Evolutionary conservation across 371 early-diverging fungal species (phyloP), one percentile per base, ranked within the genome.

Genomic region (Mucor plumbeus): DNA sequence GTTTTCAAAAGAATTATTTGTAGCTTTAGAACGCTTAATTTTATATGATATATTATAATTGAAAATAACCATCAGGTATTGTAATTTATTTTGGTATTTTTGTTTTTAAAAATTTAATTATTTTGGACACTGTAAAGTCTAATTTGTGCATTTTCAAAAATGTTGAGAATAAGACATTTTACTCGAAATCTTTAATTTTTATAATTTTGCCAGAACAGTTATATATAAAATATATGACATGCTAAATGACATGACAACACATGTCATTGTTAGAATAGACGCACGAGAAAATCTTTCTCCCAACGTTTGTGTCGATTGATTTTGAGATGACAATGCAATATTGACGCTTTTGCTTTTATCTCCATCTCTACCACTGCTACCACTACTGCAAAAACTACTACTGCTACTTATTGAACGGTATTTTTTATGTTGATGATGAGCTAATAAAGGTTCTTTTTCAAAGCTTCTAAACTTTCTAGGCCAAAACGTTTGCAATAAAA

Each of bases 141-240:
- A 3, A 1, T 26, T 26, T 26, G 26, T 26, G 26, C 26, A 26
- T 26, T 26, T 26, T 26, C 26, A 26, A 26, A 26, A 26, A 26
- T 26, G 26, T 26, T 3, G 26, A n/a, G 26, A 26, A 26, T 26
- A 26, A 26, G 26, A 26, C 26, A 26, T 26, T 3, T 26, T 3
- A 3, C 26, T 3, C 26, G 26, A 26, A 3, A 26, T 26, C 3
- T 26, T 26, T n/a, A n/a, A 26, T 26, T 60, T 15, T 35, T 55
- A 48, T 21, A 40, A 15, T 5, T 56, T 44, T 48, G 48, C 38
- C 4, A 26, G 17, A 17, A 36, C 36, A 1, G 34, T 36, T 15
- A 68, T 36, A 60, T 69, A 69, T 13, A 69, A 10, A 26, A 64
- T 31, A 60, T 54, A 64, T 15, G 69, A 64, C 41, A 64, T 31